Evolutionary conservation across 176 grass and related monocot species (phyloP).

Genomic region (Juncus inflexus): DNA sequence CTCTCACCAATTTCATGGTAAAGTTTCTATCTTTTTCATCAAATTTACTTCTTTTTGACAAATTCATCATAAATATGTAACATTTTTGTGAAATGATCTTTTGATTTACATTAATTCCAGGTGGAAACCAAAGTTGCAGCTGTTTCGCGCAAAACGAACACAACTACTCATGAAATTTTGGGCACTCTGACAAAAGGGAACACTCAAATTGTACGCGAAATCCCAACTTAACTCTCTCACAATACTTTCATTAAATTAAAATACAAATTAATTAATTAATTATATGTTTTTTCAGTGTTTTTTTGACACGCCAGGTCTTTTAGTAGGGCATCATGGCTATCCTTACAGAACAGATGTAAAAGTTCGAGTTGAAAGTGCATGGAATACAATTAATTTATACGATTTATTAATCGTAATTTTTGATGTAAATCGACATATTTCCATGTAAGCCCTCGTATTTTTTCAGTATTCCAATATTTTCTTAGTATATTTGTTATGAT

Average conservation of each 20-base stretch:
- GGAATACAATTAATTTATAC: conserved; percentile 85
- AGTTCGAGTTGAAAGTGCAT: conserved; percentile 89
- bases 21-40: background rate
- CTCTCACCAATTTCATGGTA: conserved; percentile 84
- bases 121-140: conserved; percentile 91
- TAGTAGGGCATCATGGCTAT: conserved; percentile 83
- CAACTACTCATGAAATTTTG: conserved; percentile 88
- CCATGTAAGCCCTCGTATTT: conserved; percentile 41
- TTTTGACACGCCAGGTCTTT: conserved; percentile 93
- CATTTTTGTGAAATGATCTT: background rate
- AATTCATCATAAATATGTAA: background rate
- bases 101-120: conserved; percentile 32
- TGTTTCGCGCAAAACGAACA: conserved; percentile 97
- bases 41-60: background rate
- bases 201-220: conserved; percentile 75
- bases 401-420: conserved; percentile 91
- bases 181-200: conserved; percentile 90
- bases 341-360: conserved; percentile 68
- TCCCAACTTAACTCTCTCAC: no score
- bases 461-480: background rate
- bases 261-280: background rate
- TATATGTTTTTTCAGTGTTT: conserved; percentile 58
- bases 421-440: conserved; percentile 82
- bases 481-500: background rate
- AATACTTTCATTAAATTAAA: background rate